A percentile compares a stretch with the other conserved stretches of the same genome.
Conservation (phyloP, 805 yeast species). For the Lipomyces sp. region DNA sequence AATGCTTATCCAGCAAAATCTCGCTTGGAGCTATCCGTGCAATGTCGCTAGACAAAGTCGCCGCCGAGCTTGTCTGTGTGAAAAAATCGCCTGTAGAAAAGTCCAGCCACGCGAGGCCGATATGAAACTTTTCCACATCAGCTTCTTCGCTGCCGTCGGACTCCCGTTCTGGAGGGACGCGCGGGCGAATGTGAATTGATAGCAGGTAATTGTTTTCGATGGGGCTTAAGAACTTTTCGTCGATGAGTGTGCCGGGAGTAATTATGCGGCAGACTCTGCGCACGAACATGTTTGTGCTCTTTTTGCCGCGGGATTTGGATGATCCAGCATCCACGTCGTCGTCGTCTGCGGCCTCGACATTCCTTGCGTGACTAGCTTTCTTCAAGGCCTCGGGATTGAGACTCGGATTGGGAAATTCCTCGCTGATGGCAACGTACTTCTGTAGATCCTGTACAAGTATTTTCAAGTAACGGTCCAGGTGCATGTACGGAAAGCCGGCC, state of each 20-base stretch:
- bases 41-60: slow-evolving; percentile 64
- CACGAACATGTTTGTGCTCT: slow-evolving; percentile 40
- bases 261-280: slow-evolving; percentile 76
- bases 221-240: slow-evolving; percentile 75
- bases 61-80: slow-evolving; percentile 60
- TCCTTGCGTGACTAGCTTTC: slow-evolving; percentile 9
- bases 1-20: slow-evolving; percentile 47
- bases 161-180: neutral
- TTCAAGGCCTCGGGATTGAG: slow-evolving; percentile 19
- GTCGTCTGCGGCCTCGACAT: slow-evolving; percentile 27
- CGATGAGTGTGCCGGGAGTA: slow-evolving; percentile 90
- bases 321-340: slow-evolving; percentile 15
- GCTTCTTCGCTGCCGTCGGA: slow-evolving; percentile 11
- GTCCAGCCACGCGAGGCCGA: slow-evolving; percentile 88
- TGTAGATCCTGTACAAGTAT: slow-evolving; percentile 67
- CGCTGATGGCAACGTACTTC: slow-evolving; percentile 76
- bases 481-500: slow-evolving; percentile 86
- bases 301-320: neutral
- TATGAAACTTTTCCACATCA: slow-evolving; percentile 28
- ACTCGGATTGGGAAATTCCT: slow-evolving; percentile 47
- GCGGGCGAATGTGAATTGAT: slow-evolving; percentile 44
- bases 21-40: slow-evolving; percentile 81
- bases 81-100: slow-evolving; percentile 75
- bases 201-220: slow-evolving; percentile 67
- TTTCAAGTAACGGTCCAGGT: slow-evolving; percentile 68